Evolutionary conservation across 176 grass and related monocot species (phyloP), one percentile per base, ranked within the genome.

Genomic region (Calamus simplicifolius): DNA sequence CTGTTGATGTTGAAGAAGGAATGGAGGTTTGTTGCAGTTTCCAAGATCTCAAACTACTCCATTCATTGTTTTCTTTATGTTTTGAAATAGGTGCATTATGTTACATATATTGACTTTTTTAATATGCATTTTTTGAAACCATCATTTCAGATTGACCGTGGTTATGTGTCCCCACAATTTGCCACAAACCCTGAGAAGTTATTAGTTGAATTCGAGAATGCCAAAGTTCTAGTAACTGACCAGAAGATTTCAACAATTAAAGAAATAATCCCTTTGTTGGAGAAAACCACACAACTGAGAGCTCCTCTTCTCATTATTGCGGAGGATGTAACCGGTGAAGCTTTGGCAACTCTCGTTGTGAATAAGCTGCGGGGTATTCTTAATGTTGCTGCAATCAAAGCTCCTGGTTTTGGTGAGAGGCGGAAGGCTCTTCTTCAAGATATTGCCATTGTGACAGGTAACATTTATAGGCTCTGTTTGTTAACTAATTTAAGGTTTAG

Each of bases 351-450:
- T 38, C 51, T 67, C 31, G 64, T 67, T 35, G 51, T 67, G 27
- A 54, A 55, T 31, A 67, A 67, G 28, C 27, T 67, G 27, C 51
- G 51, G 29, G 51, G 26, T 54, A 67, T 67, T 35, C 18, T 67
- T 28, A 67, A 68, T 16, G 29, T 68, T 6, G 28, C 51, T 25
- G 64, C 29, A 43, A 68, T 68, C 25, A 68, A 68, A 56, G 64
- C 51, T 16, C 52, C 52, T 68, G n/a, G 52, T 30, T 68, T 68
- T 30, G 64, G 29, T 38, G 51, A 43, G 21, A 67, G 64, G 28
- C 53, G 50, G 52, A 68, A 68, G 50, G 12, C 64, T 55, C 27
- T 68, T 38, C 64, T 68, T 55, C 64, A 68, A 55, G 64, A 68
- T 68, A 68, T 68, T 55, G 52, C 64, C 18, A 68, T 56, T 25